Base-by-base conservation (phyloP, 108 stramenopile species). In the Ochromonas danica region DNA sequence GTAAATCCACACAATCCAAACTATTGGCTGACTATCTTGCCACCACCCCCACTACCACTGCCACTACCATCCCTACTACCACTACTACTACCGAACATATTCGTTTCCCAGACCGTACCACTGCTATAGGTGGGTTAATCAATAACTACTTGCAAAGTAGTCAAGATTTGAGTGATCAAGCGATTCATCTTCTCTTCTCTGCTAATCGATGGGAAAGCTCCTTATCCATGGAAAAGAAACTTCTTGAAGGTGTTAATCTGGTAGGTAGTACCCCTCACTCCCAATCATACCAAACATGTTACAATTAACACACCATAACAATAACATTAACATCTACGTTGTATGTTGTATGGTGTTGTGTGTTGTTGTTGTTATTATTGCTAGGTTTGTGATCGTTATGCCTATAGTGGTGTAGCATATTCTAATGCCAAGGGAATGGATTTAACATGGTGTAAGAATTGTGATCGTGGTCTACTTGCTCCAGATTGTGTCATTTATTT, bases 351-450 rank as follows among this genome's bases (percentile, higher is more conserved):
- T 80, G 39, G 67, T 63, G 22, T 36, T 84, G 40, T 75, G 84
- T 30, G 81, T 84, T 40, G 83, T 97, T 42, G 79, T 82, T 1
- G 79, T 77, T n/a, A 92, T 93, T 40, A 88, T 17, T 57, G 17
- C 22, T 22, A 57, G 39, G 82, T 98, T 17, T 98, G 97, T 74
- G 97, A 98, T 85, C 88, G 95, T 43, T 98, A 98, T 87, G 95
- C 94, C 28, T 95, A 97, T 83, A 92, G 91, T 43, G 98, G 97
- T 39, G 97, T 99, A 31, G 97, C 97, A 28, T 99, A 98, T 89
- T 92, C 93, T 0, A 90, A 94, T 30, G 91, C 96, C 81, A 99
- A 99, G 82, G 87, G 61, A 1, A 22, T 61, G 85, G 62, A 85
- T 41, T 78, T 95, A 77, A 89, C 92, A 39, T 97, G 96, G 96